Percentiles rank a stretch among this genome's conserved stretches.
Conservation (phyloP, 2,329 filamentous ascomycete species). For the Aspergillus aculeatus region DNA sequence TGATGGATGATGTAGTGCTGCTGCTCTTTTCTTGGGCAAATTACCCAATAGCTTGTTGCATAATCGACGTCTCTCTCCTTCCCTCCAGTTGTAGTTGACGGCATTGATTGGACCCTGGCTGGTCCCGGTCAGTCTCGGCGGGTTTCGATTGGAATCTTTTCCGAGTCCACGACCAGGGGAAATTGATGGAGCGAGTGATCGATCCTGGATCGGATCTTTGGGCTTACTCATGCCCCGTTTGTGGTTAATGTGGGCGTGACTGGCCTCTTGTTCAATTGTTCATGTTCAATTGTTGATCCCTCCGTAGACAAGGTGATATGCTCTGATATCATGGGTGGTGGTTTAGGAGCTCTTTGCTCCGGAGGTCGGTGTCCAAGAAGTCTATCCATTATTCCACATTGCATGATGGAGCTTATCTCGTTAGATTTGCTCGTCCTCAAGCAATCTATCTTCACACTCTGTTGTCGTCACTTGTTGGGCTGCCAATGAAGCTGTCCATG, state of each 20-base stretch:
- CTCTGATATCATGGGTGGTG: not conserved
- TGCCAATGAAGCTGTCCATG: no score
- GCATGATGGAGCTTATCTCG: no score
- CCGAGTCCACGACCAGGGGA: not conserved
- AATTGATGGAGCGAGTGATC: not conserved
- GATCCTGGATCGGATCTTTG: not conserved
- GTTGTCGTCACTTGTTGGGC: no score
- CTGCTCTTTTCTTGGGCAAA: no score
- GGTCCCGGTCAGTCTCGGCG: not conserved
- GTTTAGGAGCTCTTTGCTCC: not conserved
- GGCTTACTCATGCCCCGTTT: not conserved
- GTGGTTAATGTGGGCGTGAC: not conserved
- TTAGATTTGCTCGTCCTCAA: no score
- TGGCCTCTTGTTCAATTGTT: no score
- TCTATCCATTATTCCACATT: no score
- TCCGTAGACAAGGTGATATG: not conserved
- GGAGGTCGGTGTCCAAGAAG: not conserved
- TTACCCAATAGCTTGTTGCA: no score
- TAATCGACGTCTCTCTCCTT: no score
- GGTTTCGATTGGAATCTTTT: not conserved
- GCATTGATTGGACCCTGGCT: not conserved
- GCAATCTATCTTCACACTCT: no score
- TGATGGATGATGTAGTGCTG: not conserved
- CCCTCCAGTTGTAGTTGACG: not conserved
- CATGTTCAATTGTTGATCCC: no score